A percentile compares a stretch with the other conserved stretches of the same genome.
Conservation (phyloP, 2,329 filamentous ascomycete genomes). For the Beauveria medogensis region DNA sequence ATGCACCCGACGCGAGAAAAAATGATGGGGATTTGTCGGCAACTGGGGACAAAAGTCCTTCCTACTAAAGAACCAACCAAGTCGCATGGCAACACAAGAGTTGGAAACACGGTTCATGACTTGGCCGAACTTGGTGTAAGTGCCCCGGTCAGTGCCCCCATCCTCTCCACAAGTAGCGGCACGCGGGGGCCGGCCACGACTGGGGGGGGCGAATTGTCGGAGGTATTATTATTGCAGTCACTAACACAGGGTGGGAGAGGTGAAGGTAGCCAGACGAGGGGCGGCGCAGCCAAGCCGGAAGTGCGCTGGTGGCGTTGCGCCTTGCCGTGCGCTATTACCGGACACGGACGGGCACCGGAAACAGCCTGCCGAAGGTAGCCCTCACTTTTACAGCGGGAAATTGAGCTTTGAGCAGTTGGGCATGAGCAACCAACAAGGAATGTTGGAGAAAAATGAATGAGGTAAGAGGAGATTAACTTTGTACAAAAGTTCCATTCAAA, state of each 20-base stretch:
- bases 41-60: neutral
- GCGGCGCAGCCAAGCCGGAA: neutral
- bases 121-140: neutral
- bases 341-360: neutral
- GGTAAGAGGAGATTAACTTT: no score
- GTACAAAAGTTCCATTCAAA: no score
- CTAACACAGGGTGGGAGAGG: no score
- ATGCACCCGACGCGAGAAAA: neutral
- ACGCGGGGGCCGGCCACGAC: neutral
- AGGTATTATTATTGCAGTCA: no score
- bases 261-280: neutral
- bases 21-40: neutral
- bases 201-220: no score
- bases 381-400: no score
- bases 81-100: neutral
- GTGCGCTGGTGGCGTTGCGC: neutral
- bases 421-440: no score
- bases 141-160: neutral
- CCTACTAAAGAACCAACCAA: neutral
- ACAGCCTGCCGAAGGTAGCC: neutral
- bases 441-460: no score
- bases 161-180: neutral
- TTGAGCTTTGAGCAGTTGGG: no score
- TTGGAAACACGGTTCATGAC: neutral
- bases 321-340: neutral